A percentile compares a stretch with the other conserved stretches of the same genome.
These are phyloP conservation scores for Kockovaella imperatae DNA, from an alignment of 768 basidiomycete genomes.

Conservation along the genomic window DNA sequence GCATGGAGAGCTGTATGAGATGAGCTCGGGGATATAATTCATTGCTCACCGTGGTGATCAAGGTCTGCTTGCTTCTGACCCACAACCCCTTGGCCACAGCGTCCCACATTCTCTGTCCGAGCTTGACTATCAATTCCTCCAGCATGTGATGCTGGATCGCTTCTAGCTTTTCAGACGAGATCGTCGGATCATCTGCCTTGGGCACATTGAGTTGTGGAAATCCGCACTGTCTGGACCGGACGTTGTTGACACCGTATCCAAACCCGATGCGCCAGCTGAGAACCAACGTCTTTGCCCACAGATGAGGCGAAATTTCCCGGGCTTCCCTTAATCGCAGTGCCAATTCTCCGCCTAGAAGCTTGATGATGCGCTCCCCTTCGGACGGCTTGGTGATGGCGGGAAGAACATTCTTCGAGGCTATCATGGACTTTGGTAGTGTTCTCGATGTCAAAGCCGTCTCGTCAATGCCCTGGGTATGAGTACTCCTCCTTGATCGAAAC, in stretches of 20 bases:
- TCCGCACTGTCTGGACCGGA: slow-evolving; percentile 54
- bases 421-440: slow-evolving; percentile 12
- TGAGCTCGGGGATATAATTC: not conserved
- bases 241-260: slow-evolving; percentile 6
- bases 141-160: too few relatives aligned
- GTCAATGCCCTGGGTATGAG: slow-evolving; percentile 7
- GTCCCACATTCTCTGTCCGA: slow-evolving; percentile 74
- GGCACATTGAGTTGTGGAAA: slow-evolving; percentile 74
- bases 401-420: slow-evolving; percentile 74
- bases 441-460: slow-evolving; percentile 7
- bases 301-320: slow-evolving; percentile 57
- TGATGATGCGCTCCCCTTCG: slow-evolving; percentile 81
- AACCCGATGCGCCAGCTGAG: slow-evolving; percentile 63
- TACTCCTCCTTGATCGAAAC: not conserved
- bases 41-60: slow-evolving; percentile 59
- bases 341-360: slow-evolving; percentile 82
- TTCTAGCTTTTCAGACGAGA: too few relatives aligned
- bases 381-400: slow-evolving; percentile 61
- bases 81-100: slow-evolving; percentile 58
- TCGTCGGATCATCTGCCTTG: slow-evolving; percentile 33
- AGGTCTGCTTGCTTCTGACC: slow-evolving; percentile 43
- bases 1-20: slow-evolving; percentile 21
- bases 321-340: slow-evolving; percentile 75
- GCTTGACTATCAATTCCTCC: slow-evolving; percentile 64
- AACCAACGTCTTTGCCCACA: slow-evolving; percentile 89